A percentile compares a stretch with the other conserved stretches of the same genome.
phyloP scores from a whole-genome alignment of 345 rosid species.

The Eucalyptus sp. region DNA sequence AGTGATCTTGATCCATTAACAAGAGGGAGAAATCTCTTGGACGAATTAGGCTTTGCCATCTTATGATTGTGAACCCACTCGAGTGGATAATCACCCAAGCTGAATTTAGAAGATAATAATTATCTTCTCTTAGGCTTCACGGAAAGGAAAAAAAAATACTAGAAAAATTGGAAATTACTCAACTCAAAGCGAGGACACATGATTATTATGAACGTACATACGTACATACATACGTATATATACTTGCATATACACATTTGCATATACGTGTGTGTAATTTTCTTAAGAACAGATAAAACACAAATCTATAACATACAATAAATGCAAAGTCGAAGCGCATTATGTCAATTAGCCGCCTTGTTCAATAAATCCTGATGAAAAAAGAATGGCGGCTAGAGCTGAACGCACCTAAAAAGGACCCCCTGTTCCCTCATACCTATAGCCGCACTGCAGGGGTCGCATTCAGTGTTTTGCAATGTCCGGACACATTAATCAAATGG shows the following conservation, averaged over 20 bases:
- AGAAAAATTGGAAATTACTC: neutral
- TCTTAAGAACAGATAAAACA: neutral
- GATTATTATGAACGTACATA: neutral
- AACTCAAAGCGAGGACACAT: rapidly evolving
- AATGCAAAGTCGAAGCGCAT: neutral
- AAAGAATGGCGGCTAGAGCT: neutral
- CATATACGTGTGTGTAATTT: neutral
- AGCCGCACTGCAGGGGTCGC: neutral
- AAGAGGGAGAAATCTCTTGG: neutral
- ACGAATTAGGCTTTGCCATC: neutral
- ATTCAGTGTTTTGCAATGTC: neutral
- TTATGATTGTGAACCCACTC: neutral
- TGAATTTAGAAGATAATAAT: neutral
- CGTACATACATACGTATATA: neutral
- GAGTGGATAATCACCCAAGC: neutral
- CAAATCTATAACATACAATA: neutral
- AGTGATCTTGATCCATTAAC: neutral
- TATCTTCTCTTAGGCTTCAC: neutral
- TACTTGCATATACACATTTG: neutral
- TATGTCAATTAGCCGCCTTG: neutral
- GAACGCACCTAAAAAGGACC: neutral
- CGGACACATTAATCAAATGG: neutral
- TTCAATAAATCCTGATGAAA: neutral
- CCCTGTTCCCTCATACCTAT: neutral
- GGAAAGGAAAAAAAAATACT: neutral